Evolutionary conservation across 2,329 filamentous ascomycete genomes (phyloP).

Genomic region (Alternaria infectoria): DNA sequence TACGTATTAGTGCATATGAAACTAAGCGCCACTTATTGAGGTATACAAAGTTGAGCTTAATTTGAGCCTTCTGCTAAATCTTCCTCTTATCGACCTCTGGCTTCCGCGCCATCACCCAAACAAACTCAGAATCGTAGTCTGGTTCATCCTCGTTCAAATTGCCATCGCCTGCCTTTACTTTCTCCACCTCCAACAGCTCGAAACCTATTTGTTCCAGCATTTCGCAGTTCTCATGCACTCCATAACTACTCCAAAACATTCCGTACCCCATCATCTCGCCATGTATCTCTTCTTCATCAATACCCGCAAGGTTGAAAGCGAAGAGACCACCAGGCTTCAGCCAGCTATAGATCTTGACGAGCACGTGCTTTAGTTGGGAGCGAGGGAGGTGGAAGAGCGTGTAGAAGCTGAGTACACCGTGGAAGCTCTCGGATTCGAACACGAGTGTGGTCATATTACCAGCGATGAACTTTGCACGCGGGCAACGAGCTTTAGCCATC

Average conservation of each 20-base stretch:
- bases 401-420: conserved; percentile 59
- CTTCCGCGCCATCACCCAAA: conserved; percentile 20
- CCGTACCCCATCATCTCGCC: conserved; percentile 36
- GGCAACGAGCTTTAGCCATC: conserved; percentile 27
- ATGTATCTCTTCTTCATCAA: conserved; percentile 41
- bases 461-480: conserved; percentile 23
- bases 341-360: conserved; percentile 55
- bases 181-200: conserved; percentile 17
- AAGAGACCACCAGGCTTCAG: conserved; percentile 57
- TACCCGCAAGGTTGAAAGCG: conserved; percentile 51
- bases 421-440: conserved; percentile 45
- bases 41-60: not conserved
- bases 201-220: conserved; percentile 25
- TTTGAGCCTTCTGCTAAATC: not conserved
- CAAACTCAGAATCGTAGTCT: conserved; percentile 20
- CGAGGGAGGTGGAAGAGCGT: conserved; percentile 60
- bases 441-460: conserved; percentile 49
- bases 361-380: conserved; percentile 54
- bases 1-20: not conserved
- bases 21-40: not conserved
- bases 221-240: conserved; percentile 25
- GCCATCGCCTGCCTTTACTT: conserved; percentile 21
- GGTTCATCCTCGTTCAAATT: conserved; percentile 20
- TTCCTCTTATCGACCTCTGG: not conserved
- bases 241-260: conserved; percentile 47